These are phyloP conservation scores for Zygotorulaspora chibaensis DNA, from an alignment of 805 yeast species.

Conservation along the genomic window DNA sequence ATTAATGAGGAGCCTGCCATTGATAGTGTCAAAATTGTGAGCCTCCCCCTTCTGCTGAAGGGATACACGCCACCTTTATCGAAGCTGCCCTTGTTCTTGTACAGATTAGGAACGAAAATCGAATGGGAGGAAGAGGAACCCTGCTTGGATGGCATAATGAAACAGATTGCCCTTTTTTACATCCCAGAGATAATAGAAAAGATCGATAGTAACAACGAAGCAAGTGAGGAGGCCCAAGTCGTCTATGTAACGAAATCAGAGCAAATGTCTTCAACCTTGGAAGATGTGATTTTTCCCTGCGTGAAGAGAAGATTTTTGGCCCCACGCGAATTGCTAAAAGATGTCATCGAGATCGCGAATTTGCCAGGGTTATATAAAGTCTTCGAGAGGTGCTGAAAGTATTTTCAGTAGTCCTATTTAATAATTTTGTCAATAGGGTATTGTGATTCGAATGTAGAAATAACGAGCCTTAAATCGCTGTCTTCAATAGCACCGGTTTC, in stretches of 20 bases:
- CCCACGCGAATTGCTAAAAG: slow-evolving; percentile 45
- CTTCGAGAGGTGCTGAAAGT: slow-evolving; percentile 75
- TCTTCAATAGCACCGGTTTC: slow-evolving; percentile 8
- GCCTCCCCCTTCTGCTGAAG: slow-evolving; percentile 66
- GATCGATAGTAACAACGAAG: slow-evolving; percentile 15
- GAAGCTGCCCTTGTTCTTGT: slow-evolving; percentile 65
- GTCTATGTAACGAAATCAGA: slow-evolving; percentile 27
- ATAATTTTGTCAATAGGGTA: slow-evolving; percentile 17
- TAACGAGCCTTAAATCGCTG: slow-evolving; percentile 16
- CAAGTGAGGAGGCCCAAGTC: slow-evolving; percentile 25
- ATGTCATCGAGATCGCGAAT: slow-evolving; percentile 81
- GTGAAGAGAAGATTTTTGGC: slow-evolving; percentile 63
- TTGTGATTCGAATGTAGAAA: slow-evolving; percentile 20
- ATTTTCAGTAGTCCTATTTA: slow-evolving; percentile 1
- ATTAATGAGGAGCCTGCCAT: slow-evolving; percentile 25
- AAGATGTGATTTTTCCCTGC: slow-evolving; percentile 59
- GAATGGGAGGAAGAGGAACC: slow-evolving; percentile 63
- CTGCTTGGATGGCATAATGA: slow-evolving; percentile 63
- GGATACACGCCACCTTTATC: slow-evolving; percentile 57
- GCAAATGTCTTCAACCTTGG: slow-evolving; percentile 42
- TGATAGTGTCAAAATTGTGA: slow-evolving; percentile 36
- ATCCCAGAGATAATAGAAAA: slow-evolving; percentile 52
- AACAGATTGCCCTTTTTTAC: slow-evolving; percentile 68
- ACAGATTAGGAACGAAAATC: slow-evolving; percentile 53
- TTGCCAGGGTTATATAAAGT: slow-evolving; percentile 87